phyloP scores from a whole-genome alignment of 352 stramenopile species.

The Pythium pyrilobum region DNA sequence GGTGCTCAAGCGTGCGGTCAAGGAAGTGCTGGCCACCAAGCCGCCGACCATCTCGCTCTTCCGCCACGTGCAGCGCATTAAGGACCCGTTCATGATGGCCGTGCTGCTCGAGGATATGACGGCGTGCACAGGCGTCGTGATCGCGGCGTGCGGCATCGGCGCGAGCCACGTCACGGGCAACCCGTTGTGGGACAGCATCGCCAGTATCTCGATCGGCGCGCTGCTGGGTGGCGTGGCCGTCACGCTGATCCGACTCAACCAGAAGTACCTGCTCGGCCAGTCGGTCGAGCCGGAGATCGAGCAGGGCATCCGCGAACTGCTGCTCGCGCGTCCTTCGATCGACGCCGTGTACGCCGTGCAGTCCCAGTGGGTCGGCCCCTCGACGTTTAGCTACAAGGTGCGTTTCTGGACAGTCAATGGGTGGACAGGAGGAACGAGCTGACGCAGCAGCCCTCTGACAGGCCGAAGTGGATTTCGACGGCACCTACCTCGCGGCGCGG shows the following conservation, averaged over 20 bases:
- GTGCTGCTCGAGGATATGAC: slow-evolving; percentile 96
- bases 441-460: too few relatives aligned
- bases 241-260: slow-evolving; percentile 92
- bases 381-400: slow-evolving; percentile 98
- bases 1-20: slow-evolving; percentile 91
- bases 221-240: slow-evolving; percentile 94
- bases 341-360: slow-evolving; percentile 95
- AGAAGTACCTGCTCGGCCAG: slow-evolving; percentile 95
- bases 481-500: slow-evolving; percentile 95
- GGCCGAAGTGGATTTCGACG: slow-evolving; percentile 99
- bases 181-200: slow-evolving; percentile 94
- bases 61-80: slow-evolving; percentile 63
- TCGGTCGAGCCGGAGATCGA: slow-evolving; percentile 93
- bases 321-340: slow-evolving; percentile 87
- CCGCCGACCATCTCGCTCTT: slow-evolving; percentile 65
- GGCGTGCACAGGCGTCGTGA: slow-evolving; percentile 95
- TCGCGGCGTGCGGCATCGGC: slow-evolving; percentile 92
- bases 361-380: slow-evolving; percentile 96
- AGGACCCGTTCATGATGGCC: slow-evolving; percentile 96
- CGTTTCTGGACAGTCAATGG: too few relatives aligned
- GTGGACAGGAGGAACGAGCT: too few relatives aligned
- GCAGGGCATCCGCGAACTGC: slow-evolving; percentile 66
- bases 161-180: slow-evolving; percentile 90
- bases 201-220: slow-evolving; percentile 92
- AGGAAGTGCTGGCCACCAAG: slow-evolving; percentile 78